Conservation (phyloP, 192 early-diverging fungal species). For the Rhizophagus sp. region DNA sequence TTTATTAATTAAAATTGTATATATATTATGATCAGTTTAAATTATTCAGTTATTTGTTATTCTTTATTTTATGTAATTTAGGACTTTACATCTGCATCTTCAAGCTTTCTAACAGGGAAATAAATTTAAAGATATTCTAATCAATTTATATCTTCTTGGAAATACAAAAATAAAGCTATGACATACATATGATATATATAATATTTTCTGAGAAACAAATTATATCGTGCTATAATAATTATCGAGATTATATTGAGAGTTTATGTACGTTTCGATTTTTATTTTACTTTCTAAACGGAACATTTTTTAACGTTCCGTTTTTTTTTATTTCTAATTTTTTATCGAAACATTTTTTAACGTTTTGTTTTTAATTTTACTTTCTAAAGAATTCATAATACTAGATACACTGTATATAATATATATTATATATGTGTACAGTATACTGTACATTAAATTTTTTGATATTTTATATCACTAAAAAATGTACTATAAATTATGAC, state of each 20-base stretch:
- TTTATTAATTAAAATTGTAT: no score
- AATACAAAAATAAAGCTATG: constrained; percentile 8
- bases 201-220: constrained; percentile 6
- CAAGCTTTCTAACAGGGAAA: neutral
- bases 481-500: no score
- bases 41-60: neutral
- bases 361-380: no score
- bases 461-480: no score
- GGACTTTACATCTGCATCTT: constrained; percentile 6
- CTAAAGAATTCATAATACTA: no score
- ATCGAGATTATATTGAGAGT: constrained; percentile 18
- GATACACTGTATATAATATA: no score
- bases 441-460: no score
- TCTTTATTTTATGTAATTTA: neutral
- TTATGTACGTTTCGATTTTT: neutral
- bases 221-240: constrained; percentile 6
- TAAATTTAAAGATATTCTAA: constrained; percentile 26
- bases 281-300: no score
- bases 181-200: constrained; percentile 20
- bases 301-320: no score
- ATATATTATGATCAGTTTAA: neutral
- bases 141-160: constrained; percentile 30
- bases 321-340: no score
- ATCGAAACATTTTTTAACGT: no score
- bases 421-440: no score